Evolutionary conservation across 495 filamentous ascomycete species (phyloP).

Genomic region (Xylaria palmicola): DNA sequence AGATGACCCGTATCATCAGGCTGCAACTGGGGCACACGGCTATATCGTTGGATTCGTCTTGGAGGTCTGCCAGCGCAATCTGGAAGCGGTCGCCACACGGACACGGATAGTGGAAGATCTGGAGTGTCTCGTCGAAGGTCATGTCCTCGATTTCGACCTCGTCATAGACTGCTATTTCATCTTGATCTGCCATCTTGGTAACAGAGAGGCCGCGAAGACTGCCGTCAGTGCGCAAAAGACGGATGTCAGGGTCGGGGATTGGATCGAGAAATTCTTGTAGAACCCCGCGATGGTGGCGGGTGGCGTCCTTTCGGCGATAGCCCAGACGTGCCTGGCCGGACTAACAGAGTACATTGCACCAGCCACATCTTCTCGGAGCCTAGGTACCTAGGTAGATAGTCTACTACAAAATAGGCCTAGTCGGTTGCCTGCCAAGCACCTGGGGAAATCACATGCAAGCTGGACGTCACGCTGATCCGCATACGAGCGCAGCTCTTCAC

Average conservation of each 20-base stretch:
- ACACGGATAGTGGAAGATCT: conserved; percentile 94
- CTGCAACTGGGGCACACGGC: conserved; percentile 96
- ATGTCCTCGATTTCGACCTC: conserved; percentile 99
- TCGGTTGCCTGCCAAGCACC: background rate
- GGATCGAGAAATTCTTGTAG: conserved; percentile 3
- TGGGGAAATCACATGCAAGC: conserved; percentile 32
- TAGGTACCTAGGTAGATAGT: no score
- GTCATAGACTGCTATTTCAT: conserved; percentile 79
- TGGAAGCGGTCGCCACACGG: conserved; percentile 97
- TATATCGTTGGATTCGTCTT: conserved; percentile 79
- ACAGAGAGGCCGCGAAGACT: background rate
- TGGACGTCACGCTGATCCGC: conserved; percentile 29
- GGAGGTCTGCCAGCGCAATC: conserved; percentile 80
- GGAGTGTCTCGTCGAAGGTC: conserved; percentile 78
- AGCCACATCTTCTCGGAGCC: background rate
- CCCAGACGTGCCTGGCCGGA: no score
- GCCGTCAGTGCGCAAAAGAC: background rate
- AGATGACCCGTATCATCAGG: conserved; percentile 93
- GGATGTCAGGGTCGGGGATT: background rate
- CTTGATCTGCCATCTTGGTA: conserved; percentile 62
- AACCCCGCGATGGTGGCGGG: conserved; percentile 10
- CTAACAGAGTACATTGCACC: no score
- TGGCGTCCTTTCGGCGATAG: background rate
- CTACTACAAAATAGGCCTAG: no score
- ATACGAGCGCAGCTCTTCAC: conserved; percentile 24